Conservation (phyloP, 2,329 filamentous ascomycete species). For the Amphichorda felina region DNA sequence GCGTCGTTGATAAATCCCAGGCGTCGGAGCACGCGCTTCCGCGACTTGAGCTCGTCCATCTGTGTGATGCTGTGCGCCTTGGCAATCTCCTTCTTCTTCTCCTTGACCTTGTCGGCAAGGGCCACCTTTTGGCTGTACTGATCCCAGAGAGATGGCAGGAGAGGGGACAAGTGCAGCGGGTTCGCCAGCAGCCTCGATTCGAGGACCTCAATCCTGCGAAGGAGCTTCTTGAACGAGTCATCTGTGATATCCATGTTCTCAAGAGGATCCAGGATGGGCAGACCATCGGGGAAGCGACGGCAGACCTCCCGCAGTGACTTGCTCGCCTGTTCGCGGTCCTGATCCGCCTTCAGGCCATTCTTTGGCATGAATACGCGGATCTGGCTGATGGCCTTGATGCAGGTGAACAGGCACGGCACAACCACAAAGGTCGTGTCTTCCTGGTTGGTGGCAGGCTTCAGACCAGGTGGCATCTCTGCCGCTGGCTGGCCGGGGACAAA, state of each 20-base stretch:
- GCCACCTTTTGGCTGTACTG: constrained; percentile 76
- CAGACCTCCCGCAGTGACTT: constrained; percentile 68
- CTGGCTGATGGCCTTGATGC: constrained; percentile 74
- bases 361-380: constrained; percentile 74
- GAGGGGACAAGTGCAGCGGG: constrained; percentile 81
- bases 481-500: constrained; percentile 23
- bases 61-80: constrained; percentile 82
- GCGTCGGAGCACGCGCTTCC: constrained; percentile 87
- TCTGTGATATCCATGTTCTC: constrained; percentile 95
- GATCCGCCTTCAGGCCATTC: constrained; percentile 50
- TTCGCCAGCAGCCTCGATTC: constrained; percentile 84
- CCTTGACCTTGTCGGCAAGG: constrained; percentile 69
- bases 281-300: constrained; percentile 81
- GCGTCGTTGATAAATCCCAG: constrained; percentile 92
- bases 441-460: constrained; percentile 25
- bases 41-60: constrained; percentile 89
- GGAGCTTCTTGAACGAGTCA: constrained; percentile 83
- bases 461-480: constrained; percentile 46
- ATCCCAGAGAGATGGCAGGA: constrained; percentile 73
- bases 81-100: constrained; percentile 74
- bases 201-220: constrained; percentile 92
- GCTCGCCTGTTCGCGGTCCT: constrained; percentile 56
- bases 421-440: constrained; percentile 12
- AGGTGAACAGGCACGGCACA: constrained; percentile 76
- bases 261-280: constrained; percentile 81